Conservation (phyloP, 2,329 filamentous ascomycete species). For the Phyllosticta citribraziliensis region DNA sequence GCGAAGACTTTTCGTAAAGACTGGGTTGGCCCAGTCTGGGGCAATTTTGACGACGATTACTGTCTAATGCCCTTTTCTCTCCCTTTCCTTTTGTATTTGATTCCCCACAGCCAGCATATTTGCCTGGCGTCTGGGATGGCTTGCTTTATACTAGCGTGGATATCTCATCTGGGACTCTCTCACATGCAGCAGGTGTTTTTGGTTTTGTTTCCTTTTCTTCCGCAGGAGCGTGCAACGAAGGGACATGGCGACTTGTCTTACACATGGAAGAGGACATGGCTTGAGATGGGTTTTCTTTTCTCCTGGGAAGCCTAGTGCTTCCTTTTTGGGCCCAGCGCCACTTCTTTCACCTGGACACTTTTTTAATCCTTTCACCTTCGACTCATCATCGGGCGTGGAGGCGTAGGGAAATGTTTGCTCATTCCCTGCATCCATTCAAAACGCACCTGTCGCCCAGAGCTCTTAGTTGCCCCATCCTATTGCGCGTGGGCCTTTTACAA, state of each 20-base stretch:
- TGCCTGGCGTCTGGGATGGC: not conserved
- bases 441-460: too few relatives aligned
- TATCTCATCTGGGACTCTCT: not conserved
- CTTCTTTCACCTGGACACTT: not conserved
- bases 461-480: too few relatives aligned
- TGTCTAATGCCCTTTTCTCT: not conserved
- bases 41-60: slow-evolving; percentile 13
- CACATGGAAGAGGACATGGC: not conserved
- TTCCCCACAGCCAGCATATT: not conserved
- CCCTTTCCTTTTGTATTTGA: not conserved
- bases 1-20: slow-evolving; percentile 19
- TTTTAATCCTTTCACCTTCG: not conserved
- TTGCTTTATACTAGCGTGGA: not conserved
- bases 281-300: not conserved
- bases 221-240: not conserved
- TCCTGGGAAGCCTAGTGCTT: not conserved
- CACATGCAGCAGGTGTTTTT: not conserved
- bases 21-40: slow-evolving; percentile 15
- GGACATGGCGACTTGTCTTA: not conserved
- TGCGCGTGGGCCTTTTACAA: too few relatives aligned
- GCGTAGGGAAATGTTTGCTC: not conserved
- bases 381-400: not conserved
- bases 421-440: not conserved
- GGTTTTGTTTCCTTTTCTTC: not conserved
- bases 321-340: not conserved